These are phyloP conservation scores for Penicillium riverlandense DNA, from an alignment of 495 filamentous ascomycete genomes.

Conservation along the genomic window DNA sequence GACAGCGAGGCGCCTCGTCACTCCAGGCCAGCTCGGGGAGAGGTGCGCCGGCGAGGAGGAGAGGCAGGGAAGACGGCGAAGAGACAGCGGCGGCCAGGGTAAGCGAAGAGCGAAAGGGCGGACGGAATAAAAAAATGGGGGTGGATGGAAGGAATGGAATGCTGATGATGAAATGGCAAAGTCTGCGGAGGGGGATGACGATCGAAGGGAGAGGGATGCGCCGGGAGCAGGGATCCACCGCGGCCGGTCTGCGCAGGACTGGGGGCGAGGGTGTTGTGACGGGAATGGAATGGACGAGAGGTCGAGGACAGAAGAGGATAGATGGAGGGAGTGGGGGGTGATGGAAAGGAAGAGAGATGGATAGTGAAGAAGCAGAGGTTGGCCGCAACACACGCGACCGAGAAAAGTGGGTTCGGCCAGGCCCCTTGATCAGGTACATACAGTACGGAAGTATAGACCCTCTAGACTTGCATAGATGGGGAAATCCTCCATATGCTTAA, in stretches of 20 bases:
- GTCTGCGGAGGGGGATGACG: constrained; percentile 23
- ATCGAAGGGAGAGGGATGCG: constrained; percentile 11
- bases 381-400: constrained; percentile 1
- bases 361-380: neutral
- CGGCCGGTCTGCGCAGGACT: too few species aligned
- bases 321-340: neutral
- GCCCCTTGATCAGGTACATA: neutral
- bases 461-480: too few species aligned
- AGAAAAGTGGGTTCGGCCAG: constrained; percentile 5
- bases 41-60: constrained; percentile 31
- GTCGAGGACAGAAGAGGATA: neutral
- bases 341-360: neutral
- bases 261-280: neutral
- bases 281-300: neutral
- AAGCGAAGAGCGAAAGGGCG: constrained; percentile 1
- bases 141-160: constrained; percentile 2
- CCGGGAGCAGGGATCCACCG: constrained; percentile 12
- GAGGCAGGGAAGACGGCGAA: constrained; percentile 16
- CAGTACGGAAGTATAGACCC: too few species aligned
- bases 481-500: too few species aligned
- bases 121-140: neutral
- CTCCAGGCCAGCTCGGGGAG: constrained; percentile 32
- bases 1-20: constrained; percentile 32
- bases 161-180: constrained; percentile 11
- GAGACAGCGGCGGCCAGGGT: constrained; percentile 3